A percentile compares a stretch with the other conserved stretches of the same genome.
Conservation (phyloP, 495 filamentous ascomycete species). For the Penicillium longicatenatum region DNA sequence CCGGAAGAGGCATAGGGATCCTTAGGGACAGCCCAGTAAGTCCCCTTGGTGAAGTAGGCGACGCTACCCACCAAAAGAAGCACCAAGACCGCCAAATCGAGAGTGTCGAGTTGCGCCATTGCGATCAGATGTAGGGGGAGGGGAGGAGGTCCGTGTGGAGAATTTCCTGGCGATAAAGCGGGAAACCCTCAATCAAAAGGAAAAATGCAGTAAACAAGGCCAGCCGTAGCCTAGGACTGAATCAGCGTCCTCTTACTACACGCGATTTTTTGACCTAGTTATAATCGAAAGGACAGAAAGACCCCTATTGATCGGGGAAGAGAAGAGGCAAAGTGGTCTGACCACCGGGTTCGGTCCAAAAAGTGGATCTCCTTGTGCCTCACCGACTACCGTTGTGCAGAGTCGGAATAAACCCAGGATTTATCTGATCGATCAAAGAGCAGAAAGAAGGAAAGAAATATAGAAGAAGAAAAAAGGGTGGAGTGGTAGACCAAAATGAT, state of each 20-base stretch:
- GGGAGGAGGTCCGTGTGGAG: conserved; percentile 12
- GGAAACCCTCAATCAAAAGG: conserved; percentile 5
- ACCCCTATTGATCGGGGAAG: conserved; percentile 12
- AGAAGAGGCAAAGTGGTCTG: conserved; percentile 31
- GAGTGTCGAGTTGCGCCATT: conserved; percentile 95
- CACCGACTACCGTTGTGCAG: conserved; percentile 7
- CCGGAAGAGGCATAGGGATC: conserved; percentile 82
- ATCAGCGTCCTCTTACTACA: neutral
- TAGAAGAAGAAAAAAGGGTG: neutral
- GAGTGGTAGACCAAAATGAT: neutral
- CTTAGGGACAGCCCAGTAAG: conserved; percentile 79
- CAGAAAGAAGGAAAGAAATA: neutral
- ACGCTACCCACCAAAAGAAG: conserved; percentile 81
- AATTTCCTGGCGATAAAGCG: conserved; percentile 8
- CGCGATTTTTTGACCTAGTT: neutral
- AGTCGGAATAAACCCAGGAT: neutral
- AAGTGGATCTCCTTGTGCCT: conserved; percentile 20
- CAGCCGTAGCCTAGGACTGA: neutral
- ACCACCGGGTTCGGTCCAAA: conserved; percentile 18
- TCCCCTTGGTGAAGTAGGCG: conserved; percentile 97
- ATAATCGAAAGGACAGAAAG: neutral
- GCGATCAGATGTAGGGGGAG: conserved; percentile 17
- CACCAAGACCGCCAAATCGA: conserved; percentile 89
- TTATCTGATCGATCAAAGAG: neutral
- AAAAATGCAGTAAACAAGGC: conserved; percentile 17